Evolutionary conservation across 306 rosid species (phyloP).

Genomic region (Benincasa hispida): DNA sequence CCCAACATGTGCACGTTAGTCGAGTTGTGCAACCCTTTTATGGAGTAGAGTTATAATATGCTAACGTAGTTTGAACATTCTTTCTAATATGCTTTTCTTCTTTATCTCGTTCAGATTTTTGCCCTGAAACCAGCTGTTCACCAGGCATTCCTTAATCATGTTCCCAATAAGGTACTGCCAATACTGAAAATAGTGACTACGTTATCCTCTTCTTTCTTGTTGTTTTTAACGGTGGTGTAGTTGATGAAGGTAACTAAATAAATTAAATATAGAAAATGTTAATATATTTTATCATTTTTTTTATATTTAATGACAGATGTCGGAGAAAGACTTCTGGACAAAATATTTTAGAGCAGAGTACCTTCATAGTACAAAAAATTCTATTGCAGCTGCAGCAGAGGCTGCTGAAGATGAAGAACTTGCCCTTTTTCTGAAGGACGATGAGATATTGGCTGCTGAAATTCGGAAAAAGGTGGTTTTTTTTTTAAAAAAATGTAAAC

Average conservation of each 20-base stretch:
- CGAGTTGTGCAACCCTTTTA: background rate
- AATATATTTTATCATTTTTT: background rate
- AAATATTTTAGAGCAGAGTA: constrained; percentile 93
- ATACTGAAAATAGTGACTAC: constrained; percentile 2
- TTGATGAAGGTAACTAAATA: background rate
- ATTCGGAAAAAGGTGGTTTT: constrained; percentile 61
- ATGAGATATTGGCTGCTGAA: constrained; percentile 76
- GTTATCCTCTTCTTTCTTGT: background rate
- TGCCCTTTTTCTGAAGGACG: constrained; percentile 79
- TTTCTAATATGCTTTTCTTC: constrained; percentile 11
- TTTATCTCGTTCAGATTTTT: constrained; percentile 54
- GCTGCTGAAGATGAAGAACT: constrained; percentile 99
- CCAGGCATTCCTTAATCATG: constrained; percentile 67
- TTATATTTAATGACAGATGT: constrained; percentile 46
- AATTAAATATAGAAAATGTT: background rate
- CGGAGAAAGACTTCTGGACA: constrained; percentile 85
- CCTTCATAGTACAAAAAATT: constrained; percentile 73
- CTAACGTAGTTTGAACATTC: background rate
- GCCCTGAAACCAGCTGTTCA: constrained; percentile 94
- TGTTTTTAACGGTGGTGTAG: background rate
- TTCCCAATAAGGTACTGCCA: constrained; percentile 66
- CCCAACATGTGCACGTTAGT: background rate
- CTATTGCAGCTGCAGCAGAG: constrained; percentile 84
- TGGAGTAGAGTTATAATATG: background rate
- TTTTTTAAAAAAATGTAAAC: constrained; percentile 1